phyloP scores from a whole-genome alignment of 768 basidiomycete species.

The Macrolepiota fuliginosa region DNA sequence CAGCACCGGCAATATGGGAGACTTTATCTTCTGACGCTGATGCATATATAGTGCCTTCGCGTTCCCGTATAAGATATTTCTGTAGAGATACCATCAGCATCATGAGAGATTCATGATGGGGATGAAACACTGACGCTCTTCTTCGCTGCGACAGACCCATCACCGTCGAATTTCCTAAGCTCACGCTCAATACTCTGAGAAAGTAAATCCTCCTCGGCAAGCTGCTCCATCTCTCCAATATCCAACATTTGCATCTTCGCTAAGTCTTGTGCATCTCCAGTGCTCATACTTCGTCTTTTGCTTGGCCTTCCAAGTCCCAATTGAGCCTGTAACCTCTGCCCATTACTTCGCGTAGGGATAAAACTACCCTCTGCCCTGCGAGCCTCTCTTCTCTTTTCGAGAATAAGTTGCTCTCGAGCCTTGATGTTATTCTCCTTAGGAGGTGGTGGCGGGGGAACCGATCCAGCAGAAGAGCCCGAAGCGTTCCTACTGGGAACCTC shows the following conservation, averaged over 20 bases:
- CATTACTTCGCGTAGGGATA: slow-evolving; percentile 16
- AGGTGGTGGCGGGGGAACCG: slow-evolving; percentile 45
- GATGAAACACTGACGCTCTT: slow-evolving; percentile 37
- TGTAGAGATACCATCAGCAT: slow-evolving; percentile 28
- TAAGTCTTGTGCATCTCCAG: slow-evolving; percentile 62
- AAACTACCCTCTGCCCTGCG: slow-evolving; percentile 49
- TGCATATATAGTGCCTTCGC: slow-evolving; percentile 75
- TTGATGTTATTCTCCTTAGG: slow-evolving; percentile 63
- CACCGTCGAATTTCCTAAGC: slow-evolving; percentile 55
- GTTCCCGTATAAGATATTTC: slow-evolving; percentile 83
- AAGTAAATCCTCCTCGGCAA: slow-evolving; percentile 48
- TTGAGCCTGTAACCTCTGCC: slow-evolving; percentile 23
- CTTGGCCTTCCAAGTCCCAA: slow-evolving; percentile 49
- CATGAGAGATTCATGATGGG: slow-evolving; percentile 10
- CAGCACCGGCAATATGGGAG: slow-evolving; percentile 67
- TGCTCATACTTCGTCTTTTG: slow-evolving; percentile 73
- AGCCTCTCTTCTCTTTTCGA: slow-evolving; percentile 66
- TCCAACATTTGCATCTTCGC: slow-evolving; percentile 37
- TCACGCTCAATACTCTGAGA: slow-evolving; percentile 74
- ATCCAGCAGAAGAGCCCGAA: slow-evolving; percentile 39
- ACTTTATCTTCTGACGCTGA: slow-evolving; percentile 76
- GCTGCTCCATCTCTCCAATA: slow-evolving; percentile 28
- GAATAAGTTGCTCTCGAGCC: slow-evolving; percentile 63
- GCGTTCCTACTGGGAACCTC: slow-evolving; percentile 38
- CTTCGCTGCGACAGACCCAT: slow-evolving; percentile 28